These are phyloP conservation scores for Myxozyma udenii DNA, from an alignment of 805 yeast species.

Conservation along the genomic window DNA sequence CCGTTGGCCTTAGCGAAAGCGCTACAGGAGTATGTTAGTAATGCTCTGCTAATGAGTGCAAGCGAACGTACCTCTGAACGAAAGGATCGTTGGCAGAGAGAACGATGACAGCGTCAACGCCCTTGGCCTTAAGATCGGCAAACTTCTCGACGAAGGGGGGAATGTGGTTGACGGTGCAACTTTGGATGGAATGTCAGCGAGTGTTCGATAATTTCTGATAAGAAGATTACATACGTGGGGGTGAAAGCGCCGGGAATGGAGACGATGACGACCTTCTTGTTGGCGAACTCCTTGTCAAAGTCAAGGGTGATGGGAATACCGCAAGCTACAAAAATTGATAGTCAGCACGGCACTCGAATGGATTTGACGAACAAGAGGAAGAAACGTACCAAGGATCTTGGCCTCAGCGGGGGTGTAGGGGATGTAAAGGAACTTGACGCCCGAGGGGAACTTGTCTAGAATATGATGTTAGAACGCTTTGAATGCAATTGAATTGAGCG, in stretches of 20 bases:
- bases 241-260: conserved; percentile 84
- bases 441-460: conserved; percentile 37
- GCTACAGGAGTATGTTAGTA: conserved; percentile 26
- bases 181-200: neutral
- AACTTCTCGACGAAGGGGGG: conserved; percentile 60
- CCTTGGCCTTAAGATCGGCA: conserved; percentile 53
- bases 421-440: conserved; percentile 37
- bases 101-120: conserved; percentile 61
- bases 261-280: conserved; percentile 62
- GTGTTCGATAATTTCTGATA: neutral
- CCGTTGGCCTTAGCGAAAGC: conserved; percentile 62
- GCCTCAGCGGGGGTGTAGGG: conserved; percentile 38
- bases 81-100: conserved; percentile 69
- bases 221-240: conserved; percentile 47
- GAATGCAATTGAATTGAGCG: too few species aligned
- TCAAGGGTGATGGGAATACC: conserved; percentile 42
- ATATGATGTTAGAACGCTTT: neutral
- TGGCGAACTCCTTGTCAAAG: conserved; percentile 39
- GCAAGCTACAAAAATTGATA: conserved; percentile 34
- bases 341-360: neutral
- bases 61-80: conserved; percentile 44
- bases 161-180: conserved; percentile 64
- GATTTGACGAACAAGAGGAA: too few species aligned
- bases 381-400: conserved; percentile 31
- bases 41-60: neutral